Base-by-base conservation (phyloP, 805 yeast species). In the Metschnikowia picachoensis region DNA sequence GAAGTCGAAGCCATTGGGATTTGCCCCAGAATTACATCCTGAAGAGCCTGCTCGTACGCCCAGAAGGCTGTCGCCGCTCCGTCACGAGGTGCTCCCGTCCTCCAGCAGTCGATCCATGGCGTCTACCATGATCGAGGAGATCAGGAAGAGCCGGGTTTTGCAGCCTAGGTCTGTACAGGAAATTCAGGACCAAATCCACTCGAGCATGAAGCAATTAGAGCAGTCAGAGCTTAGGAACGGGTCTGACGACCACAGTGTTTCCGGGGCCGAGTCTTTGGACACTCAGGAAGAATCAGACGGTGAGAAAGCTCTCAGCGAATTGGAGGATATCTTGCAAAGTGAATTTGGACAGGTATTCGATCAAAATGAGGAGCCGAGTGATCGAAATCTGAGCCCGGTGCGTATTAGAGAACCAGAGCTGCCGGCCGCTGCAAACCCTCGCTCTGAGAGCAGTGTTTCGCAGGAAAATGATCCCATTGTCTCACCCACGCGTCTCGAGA, bases 171-270 rank as follows among this genome's bases (percentile, higher is more conserved):
- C 49, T 32, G 35, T 53, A 41, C 27, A 50, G 54, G 60, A 58
- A 34, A 60, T 62, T 11, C 41, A 60, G 30, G 66, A 61, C n/a
- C 55, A 53, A 42, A 61, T 64, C 12, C 59, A 64, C 43, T 45
- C 60, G 11, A 60, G 62, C 5, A 50, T 63, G 11, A 53, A 55
- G 20, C 44, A 53, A 4, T 29, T 45, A n/a, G 41, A 40, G 20
- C 37, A 40, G 17, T 15, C 37, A 6, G 30, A 28, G 8, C 35
- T 16, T 30, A 15, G 20, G 12, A 20, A 13, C 3, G 33, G 33
- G 17, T 33, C 34, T 16, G 41, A 31, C 7, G 27, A 33, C 15
- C 41, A 36, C 10, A 14, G 27, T 13, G 30, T 32, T 27, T 15
- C 17, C 27, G 16, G 30, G 8, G 14, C 36, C 9, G 29, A 17